Evolutionary conservation across 2,329 filamentous ascomycete species (phyloP), one percentile per base, ranked within the genome.

Genomic region (Cladophialophora immunda): DNA sequence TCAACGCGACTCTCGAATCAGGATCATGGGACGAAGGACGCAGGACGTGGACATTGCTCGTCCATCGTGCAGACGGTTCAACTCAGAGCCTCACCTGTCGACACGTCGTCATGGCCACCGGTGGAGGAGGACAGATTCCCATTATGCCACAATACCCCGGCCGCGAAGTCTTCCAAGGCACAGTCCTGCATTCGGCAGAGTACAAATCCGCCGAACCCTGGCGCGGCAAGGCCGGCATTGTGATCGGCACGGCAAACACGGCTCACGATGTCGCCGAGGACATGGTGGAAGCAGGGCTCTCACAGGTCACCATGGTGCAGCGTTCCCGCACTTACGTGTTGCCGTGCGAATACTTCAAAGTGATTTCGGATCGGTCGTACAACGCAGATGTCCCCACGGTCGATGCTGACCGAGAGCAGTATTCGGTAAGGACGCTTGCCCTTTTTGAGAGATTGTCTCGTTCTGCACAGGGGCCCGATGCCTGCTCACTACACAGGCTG

Each of bases 211-310:
- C 78, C 13, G 70, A 73, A 8, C 55, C 64, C 5, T 80, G 75
- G 72, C 75, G 74, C 19, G 80, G 80, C 38, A 82, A 83, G 63
- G 76, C 76, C 30, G 82, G 79, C 4, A 71, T 84, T 32, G 78
- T 85, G 0, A 74, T 85, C 19, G 82, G 83, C 30, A 80, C 78
- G 29, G 83, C 80, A 62, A 84, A 84, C 69, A 83, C 82, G 1
- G 73, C 73, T 0, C 82, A 84, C 72, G 82, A 85, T 69, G 78
- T 84, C 30, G 80, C 82, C 1, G 78, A 83, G 72, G 81, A 84
- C 71, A 83, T 83, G 77, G 76, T 78, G 36, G 76, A 79, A 30
- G 78, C 78, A 9, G 78, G 78, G 2, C 70, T 80, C 62, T 75
- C 78, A 32, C 77, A 80, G 15, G 73, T 81, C n/a, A 84, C 81